Evolutionary conservation across 345 rosid genomes (phyloP), one percentile per base, ranked within the genome.

Genomic region (Brassica cretica): DNA sequence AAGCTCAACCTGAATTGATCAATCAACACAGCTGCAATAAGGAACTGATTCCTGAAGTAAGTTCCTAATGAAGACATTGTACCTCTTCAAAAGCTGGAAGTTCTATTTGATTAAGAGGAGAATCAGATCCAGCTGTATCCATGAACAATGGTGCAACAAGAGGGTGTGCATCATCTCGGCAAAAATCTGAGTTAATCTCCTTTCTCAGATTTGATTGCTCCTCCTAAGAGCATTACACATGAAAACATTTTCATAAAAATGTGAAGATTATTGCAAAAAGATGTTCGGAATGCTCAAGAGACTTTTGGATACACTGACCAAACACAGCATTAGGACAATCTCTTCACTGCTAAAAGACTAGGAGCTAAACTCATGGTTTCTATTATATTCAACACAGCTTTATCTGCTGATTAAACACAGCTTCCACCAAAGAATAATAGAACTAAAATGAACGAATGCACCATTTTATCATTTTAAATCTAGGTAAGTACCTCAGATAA

Each of bases 141-240:
- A 88, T 75, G 84, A 87, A 88, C 76, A 87, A 79, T n/a, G 93
- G 89, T 83, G 86, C 88, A 75, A 94, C 97, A 8, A 86, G 76
- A 29, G 94, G 96, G 76, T 90, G 93, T 63, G 86, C 84, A 85
- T 92, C 97, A 73, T 92, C 97, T 66, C 87, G 90, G 61, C 87
- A 87, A 87, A 92, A 94, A 4, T 84, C 92, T 77, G 88, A 77
- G 55, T 81, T 75, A 75, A 92, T 83, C 82, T 90, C 92, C 60
- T 80, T 72, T 83, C 87, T 89, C 71, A 90, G 77, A 74, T 74
- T 80, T 33, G 81, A 82, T 73, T 87, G 69, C 75, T 89, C 97
- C 77, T 88, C 97, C 98, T 94, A 82, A 85, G 35, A 70, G 81
- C 72, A 44, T 44, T 44, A 44, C 15, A 44, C 53, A 44, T 11